Conservation (phyloP, 805 yeast species). For the Starmerella riodocensis region DNA sequence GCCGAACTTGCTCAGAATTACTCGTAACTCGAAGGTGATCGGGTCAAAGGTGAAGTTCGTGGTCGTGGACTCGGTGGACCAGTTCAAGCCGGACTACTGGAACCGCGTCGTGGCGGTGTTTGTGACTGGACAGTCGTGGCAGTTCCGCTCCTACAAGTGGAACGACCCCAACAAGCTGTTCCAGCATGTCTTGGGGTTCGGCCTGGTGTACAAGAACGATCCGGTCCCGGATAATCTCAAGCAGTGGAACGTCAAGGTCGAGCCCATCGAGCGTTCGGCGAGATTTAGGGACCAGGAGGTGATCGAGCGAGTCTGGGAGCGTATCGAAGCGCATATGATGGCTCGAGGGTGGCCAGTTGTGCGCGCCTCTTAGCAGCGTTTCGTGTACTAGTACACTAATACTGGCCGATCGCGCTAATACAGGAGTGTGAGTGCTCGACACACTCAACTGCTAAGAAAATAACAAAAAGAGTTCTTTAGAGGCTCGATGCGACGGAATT, state of each 20-base stretch:
- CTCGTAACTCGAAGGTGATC: constrained; percentile 44
- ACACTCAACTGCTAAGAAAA: too few relatives aligned
- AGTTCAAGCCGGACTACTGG: constrained; percentile 94
- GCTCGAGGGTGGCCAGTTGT: constrained; percentile 43
- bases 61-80: constrained; percentile 78
- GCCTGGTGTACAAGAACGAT: constrained; percentile 64
- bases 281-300: constrained; percentile 84
- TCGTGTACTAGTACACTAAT: too few relatives aligned
- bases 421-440: too few relatives aligned
- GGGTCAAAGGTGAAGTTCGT: constrained; percentile 48
- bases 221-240: constrained; percentile 58
- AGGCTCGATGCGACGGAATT: not conserved
- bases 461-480: too few relatives aligned
- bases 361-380: not conserved
- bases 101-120: constrained; percentile 89
- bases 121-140: constrained; percentile 98
- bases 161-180: constrained; percentile 66
- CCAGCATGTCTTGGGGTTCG: constrained; percentile 73
- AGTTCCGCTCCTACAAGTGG: constrained; percentile 77
- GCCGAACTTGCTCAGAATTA: constrained; percentile 36
- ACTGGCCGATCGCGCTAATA: too few relatives aligned
- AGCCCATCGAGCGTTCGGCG: constrained; percentile 65
- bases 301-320: constrained; percentile 73
- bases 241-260: constrained; percentile 79
- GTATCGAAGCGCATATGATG: constrained; percentile 59